Conservation (phyloP, 2,329 filamentous ascomycete genomes). For the Fusarium tricinctum region DNA sequence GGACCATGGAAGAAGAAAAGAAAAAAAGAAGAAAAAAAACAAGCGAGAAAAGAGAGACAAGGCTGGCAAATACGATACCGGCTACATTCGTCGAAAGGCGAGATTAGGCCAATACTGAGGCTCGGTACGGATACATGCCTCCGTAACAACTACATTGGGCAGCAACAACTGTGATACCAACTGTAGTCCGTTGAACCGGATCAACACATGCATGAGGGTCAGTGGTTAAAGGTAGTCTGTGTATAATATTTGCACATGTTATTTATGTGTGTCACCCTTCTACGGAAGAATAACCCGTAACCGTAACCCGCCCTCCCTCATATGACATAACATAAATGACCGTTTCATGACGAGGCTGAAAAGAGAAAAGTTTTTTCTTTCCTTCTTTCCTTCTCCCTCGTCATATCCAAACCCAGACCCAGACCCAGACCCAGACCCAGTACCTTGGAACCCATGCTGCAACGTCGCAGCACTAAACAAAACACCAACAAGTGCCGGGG, state of each 20-base stretch:
- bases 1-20: slow-evolving; percentile 3
- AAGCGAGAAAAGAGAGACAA: background rate
- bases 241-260: slow-evolving; percentile 5
- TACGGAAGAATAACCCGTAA: slow-evolving; percentile 11
- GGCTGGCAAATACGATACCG: slow-evolving; percentile 18
- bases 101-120: slow-evolving; percentile 8
- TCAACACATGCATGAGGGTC: too few relatives aligned
- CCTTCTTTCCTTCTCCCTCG: background rate
- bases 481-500: slow-evolving; percentile 13
- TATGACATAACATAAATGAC: slow-evolving; percentile 6
- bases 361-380: background rate
- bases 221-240: background rate
- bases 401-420: slow-evolving; percentile 31
- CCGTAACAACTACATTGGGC: background rate
- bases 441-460: slow-evolving; percentile 30
- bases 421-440: slow-evolving; percentile 37
- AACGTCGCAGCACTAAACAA: slow-evolving; percentile 30
- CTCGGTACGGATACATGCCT: slow-evolving; percentile 11
- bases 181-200: too few relatives aligned
- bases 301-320: background rate
- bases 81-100: background rate
- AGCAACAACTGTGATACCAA: background rate
- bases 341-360: slow-evolving; percentile 32
- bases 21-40: slow-evolving; percentile 4
- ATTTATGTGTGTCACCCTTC: background rate